phyloP scores from a whole-genome alignment of 1,284 basidiomycete genomes.

The Cystobasidium pallidum region DNA sequence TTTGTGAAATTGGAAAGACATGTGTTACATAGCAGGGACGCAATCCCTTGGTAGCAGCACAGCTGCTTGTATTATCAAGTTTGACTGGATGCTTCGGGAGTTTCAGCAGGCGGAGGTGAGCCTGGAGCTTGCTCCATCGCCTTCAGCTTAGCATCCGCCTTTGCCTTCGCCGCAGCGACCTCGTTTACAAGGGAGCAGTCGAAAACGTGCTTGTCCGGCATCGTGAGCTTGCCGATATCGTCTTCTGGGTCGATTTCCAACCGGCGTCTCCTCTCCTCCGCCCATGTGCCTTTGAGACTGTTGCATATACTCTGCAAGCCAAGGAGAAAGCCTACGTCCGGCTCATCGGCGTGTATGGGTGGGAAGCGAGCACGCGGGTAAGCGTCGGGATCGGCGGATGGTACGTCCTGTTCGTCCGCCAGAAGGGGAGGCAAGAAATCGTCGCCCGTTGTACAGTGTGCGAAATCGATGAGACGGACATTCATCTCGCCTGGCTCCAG shows the following conservation, averaged over 20 bases:
- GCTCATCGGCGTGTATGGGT: conserved; percentile 81
- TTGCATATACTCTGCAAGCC: conserved; percentile 80
- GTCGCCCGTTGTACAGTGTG: conserved; percentile 92
- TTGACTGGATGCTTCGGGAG: neutral
- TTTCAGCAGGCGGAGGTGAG: neutral
- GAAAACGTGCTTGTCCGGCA: conserved; percentile 43
- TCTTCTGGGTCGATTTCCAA: conserved; percentile 35
- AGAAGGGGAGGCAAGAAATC: conserved; percentile 72
- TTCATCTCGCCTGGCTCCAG: conserved; percentile 81
- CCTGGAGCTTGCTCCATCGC: neutral
- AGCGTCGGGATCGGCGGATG: conserved; percentile 61
- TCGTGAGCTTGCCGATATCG: conserved; percentile 39
- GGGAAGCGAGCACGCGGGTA: conserved; percentile 85
- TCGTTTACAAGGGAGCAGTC: conserved; percentile 43
- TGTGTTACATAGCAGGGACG: no score
- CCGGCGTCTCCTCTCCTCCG: conserved; percentile 64
- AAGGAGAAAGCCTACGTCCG: conserved; percentile 92
- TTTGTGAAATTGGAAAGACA: no score
- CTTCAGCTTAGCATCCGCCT: conserved; percentile 5
- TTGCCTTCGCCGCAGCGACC: conserved; percentile 29
- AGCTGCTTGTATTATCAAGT: neutral
- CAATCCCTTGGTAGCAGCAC: neutral
- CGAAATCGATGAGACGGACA: conserved; percentile 97
- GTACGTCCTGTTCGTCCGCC: conserved; percentile 50
- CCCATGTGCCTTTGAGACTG: conserved; percentile 78